phyloP scores from a whole-genome alignment of 2,329 filamentous ascomycete genomes.

The Chaetomium sp. region DNA sequence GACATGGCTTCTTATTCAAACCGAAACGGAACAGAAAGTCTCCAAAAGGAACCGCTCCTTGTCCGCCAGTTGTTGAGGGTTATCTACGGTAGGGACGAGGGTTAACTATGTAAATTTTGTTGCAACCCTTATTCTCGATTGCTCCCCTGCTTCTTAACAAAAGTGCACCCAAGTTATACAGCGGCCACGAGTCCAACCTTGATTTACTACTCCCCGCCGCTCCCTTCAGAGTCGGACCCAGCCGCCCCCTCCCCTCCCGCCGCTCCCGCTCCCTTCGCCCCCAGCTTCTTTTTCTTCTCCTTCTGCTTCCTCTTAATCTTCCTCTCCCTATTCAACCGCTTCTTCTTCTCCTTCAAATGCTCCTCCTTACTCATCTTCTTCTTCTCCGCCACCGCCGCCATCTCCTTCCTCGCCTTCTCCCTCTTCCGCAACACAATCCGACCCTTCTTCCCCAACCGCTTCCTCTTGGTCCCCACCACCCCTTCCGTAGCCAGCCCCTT shows the following conservation, averaged over 20 bases:
- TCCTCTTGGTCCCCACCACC: constrained; percentile 41
- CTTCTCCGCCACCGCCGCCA: constrained; percentile 45
- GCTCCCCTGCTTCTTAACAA: not conserved
- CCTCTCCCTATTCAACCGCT: constrained; percentile 61
- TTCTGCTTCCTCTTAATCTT: constrained; percentile 62
- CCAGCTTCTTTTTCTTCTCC: constrained; percentile 56
- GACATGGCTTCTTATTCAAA: not conserved
- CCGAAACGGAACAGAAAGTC: not conserved
- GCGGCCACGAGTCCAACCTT: not conserved
- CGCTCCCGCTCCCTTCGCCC: constrained; percentile 21
- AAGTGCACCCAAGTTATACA: not conserved
- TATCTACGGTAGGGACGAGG: not conserved
- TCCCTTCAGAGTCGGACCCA: constrained; percentile 18
- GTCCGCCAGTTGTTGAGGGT: not conserved
- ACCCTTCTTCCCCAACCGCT: constrained; percentile 60
- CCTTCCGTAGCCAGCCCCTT: not conserved
- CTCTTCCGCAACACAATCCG: constrained; percentile 55
- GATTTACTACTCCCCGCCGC: constrained; percentile 6
- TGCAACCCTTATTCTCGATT: not conserved
- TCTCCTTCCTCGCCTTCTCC: constrained; percentile 43
- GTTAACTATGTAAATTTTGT: not conserved
- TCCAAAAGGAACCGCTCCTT: not conserved
- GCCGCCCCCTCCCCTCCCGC: constrained; percentile 10
- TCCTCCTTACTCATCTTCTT: constrained; percentile 55
- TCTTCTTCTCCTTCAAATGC: constrained; percentile 62